These are phyloP conservation scores for Xylogone sp. DNA, from an alignment of 2,329 filamentous ascomycete genomes.

Conservation along the genomic window DNA sequence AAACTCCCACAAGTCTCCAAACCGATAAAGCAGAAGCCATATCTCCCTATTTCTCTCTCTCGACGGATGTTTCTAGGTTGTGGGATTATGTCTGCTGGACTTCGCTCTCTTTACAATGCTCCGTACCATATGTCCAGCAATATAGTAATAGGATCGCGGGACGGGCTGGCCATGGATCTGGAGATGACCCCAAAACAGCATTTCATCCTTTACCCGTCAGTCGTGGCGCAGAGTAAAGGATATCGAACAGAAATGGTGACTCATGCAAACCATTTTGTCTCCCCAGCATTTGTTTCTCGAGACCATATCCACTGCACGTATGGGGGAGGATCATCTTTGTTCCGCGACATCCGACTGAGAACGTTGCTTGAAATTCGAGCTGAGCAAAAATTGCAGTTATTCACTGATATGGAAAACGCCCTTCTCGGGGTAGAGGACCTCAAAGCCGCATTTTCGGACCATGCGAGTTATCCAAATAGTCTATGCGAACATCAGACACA, in stretches of 20 bases:
- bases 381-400: too few species aligned
- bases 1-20: too few species aligned
- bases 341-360: slow-evolving; percentile 12
- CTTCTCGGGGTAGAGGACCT: slow-evolving; percentile 6
- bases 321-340: slow-evolving; percentile 20
- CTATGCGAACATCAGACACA: slow-evolving; percentile 17
- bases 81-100: slow-evolving; percentile 12
- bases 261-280: slow-evolving; percentile 26
- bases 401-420: too few species aligned
- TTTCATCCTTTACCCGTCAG: slow-evolving; percentile 12
- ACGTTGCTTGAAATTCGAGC: slow-evolving; percentile 8
- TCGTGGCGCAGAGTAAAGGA: slow-evolving; percentile 13
- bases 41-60: slow-evolving; percentile 19
- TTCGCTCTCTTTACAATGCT: slow-evolving; percentile 9
- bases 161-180: slow-evolving; percentile 19
- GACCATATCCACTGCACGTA: slow-evolving; percentile 13
- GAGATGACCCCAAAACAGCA: slow-evolving; percentile 21
- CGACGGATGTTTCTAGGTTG: slow-evolving; percentile 22
- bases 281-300: slow-evolving; percentile 14
- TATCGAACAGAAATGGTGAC: too few species aligned
- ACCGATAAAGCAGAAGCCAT: slow-evolving; percentile 5
- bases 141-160: slow-evolving; percentile 15
- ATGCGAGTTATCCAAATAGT: slow-evolving; percentile 17
- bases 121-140: slow-evolving; percentile 25
- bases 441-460: slow-evolving; percentile 18